These are phyloP conservation scores for Zygosaccharomyces lentus DNA, from an alignment of 805 yeast species.

Conservation along the genomic window DNA sequence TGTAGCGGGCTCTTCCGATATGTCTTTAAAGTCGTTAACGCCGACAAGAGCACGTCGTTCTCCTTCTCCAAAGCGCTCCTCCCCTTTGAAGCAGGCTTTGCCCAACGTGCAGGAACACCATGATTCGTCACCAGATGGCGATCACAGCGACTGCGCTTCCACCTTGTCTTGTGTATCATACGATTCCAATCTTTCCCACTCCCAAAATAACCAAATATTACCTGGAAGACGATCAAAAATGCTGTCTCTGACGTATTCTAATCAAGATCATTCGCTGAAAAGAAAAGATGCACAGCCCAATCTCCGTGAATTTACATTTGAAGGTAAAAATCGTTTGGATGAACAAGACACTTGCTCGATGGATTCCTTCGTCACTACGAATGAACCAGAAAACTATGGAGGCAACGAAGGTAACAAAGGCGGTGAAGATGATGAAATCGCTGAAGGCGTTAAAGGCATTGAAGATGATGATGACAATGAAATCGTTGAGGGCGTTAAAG, in stretches of 20 bases:
- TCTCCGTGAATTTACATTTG: constrained; percentile 44
- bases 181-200: constrained; percentile 49
- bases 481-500: too few relatives aligned
- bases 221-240: neutral
- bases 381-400: constrained; percentile 14
- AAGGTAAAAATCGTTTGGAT: constrained; percentile 13
- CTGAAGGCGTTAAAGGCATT: neutral
- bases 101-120: constrained; percentile 7
- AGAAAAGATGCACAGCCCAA: constrained; percentile 51
- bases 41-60: constrained; percentile 9
- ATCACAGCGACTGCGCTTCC: constrained; percentile 11
- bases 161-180: constrained; percentile 52
- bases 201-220: neutral
- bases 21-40: neutral
- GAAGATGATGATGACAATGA: constrained; percentile 9
- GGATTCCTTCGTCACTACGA: constrained; percentile 16
- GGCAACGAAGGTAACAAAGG: too few relatives aligned
- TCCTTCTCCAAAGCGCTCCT: constrained; percentile 12
- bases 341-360: constrained; percentile 6
- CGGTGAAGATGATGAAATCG: neutral
- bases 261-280: constrained; percentile 24
- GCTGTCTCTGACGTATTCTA: neutral
- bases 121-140: constrained; percentile 4
- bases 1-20: neutral
- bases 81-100: constrained; percentile 20